phyloP scores from a whole-genome alignment of 225 moss, liverwort and hornwort species.

The Straminergon stramineum region DNA sequence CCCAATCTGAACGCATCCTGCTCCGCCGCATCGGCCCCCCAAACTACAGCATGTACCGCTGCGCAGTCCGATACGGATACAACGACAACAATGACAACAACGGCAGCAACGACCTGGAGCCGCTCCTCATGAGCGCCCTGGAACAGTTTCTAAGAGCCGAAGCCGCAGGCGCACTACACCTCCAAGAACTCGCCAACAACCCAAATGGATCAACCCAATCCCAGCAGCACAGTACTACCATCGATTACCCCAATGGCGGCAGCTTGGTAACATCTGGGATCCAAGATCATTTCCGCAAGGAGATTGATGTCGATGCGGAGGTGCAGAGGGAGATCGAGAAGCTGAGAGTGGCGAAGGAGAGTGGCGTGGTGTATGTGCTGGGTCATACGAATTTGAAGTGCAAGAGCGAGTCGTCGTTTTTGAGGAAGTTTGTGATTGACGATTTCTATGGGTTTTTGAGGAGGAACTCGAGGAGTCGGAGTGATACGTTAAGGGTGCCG shows the following conservation, averaged over 20 bases:
- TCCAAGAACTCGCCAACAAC: neutral
- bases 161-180: neutral
- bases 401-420: conserved; percentile 16
- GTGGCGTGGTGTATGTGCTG: conserved; percentile 59
- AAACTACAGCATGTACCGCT: conserved; percentile 61
- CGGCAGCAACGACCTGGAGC: conserved; percentile 21
- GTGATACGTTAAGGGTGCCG: conserved; percentile 39
- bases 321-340: conserved; percentile 28
- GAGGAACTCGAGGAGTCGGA: conserved; percentile 45
- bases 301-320: neutral
- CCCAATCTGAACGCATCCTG: conserved; percentile 64
- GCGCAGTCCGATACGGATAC: conserved; percentile 83
- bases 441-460: conserved; percentile 38
- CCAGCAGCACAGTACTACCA: neutral
- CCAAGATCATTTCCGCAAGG: neutral
- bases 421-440: conserved; percentile 57
- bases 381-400: conserved; percentile 52
- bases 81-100: conserved; percentile 17
- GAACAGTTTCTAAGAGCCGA: conserved; percentile 46
- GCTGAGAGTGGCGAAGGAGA: conserved; percentile 31
- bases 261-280: conserved; percentile 9
- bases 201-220: neutral
- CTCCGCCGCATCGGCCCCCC: conserved; percentile 72
- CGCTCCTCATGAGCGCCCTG: neutral
- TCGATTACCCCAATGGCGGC: neutral